These are phyloP conservation scores for Cerrena zonata DNA, from an alignment of 1,284 basidiomycete genomes.

Conservation along the genomic window DNA sequence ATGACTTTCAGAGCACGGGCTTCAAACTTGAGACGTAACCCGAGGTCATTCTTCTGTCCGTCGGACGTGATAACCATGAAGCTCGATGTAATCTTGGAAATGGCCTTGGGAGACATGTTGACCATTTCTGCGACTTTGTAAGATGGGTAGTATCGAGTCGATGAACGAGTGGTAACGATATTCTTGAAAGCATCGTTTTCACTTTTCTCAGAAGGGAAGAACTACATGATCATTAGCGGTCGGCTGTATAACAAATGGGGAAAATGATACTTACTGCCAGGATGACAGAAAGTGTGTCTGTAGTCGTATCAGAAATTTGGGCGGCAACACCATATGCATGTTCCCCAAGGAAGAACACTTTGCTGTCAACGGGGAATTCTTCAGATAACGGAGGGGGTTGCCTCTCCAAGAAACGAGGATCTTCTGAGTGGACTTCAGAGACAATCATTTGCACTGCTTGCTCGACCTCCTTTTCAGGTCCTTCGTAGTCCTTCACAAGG, in stretches of 20 bases:
- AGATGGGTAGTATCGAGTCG: slow-evolving; percentile 68
- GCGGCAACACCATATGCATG: slow-evolving; percentile 93
- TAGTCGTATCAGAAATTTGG: slow-evolving; percentile 71
- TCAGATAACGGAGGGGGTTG: slow-evolving; percentile 76
- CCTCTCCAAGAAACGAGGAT: slow-evolving; percentile 81
- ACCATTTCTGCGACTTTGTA: slow-evolving; percentile 69
- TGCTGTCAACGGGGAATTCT: slow-evolving; percentile 87
- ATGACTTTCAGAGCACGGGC: slow-evolving; percentile 93
- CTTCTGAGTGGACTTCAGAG: slow-evolving; percentile 75
- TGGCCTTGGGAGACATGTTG: slow-evolving; percentile 65
- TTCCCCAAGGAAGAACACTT: slow-evolving; percentile 92
- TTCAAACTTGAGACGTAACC: slow-evolving; percentile 94
- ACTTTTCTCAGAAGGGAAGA: slow-evolving; percentile 74
- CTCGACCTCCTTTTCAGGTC: slow-evolving; percentile 72
- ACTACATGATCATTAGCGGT: too few species aligned
- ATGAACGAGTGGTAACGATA: slow-evolving; percentile 52
- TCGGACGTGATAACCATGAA: slow-evolving; percentile 78
- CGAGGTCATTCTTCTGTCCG: slow-evolving; percentile 83
- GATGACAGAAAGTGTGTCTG: slow-evolving; percentile 67
- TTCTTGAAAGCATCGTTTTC: slow-evolving; percentile 77
- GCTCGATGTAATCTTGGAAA: slow-evolving; percentile 89
- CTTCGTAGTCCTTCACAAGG: slow-evolving; percentile 92
- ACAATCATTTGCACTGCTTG: slow-evolving; percentile 84
- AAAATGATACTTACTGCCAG: slow-evolving; percentile 59
- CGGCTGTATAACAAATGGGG: slow-evolving; percentile 3